phyloP scores from a whole-genome alignment of 371 early-diverging fungal species.

The Mortierella sp. region DNA sequence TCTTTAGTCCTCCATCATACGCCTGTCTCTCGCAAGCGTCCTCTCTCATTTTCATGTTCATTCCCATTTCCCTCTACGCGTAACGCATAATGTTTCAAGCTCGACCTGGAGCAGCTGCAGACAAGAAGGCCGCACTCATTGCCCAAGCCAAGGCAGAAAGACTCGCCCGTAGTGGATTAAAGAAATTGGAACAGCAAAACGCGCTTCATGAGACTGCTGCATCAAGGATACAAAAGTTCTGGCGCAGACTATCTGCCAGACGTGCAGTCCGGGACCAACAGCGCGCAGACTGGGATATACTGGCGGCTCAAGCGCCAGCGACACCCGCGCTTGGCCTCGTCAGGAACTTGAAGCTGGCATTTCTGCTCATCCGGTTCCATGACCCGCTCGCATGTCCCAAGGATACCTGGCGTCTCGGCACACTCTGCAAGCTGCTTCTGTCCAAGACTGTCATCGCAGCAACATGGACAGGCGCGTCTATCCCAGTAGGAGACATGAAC shows the following conservation, averaged over 20 bases:
- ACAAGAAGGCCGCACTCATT: slow-evolving; percentile 48
- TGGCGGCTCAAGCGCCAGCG: slow-evolving; percentile 9
- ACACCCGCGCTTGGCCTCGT: slow-evolving; percentile 41
- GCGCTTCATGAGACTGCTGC: slow-evolving; percentile 25
- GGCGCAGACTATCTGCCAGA: slow-evolving; percentile 10
- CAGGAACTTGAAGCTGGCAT: slow-evolving; percentile 35
- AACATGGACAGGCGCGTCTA: background rate
- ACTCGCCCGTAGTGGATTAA: slow-evolving; percentile 37
- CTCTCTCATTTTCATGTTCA: background rate
- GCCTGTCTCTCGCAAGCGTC: no score
- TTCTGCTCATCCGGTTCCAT: slow-evolving; percentile 24
- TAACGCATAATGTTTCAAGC: slow-evolving; percentile 28
- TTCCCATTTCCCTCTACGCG: background rate
- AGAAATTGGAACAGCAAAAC: slow-evolving; percentile 20
- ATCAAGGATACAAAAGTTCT: slow-evolving; percentile 26
- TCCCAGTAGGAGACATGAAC: slow-evolving; percentile 2
- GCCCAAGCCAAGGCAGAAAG: slow-evolving; percentile 54
- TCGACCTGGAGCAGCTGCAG: slow-evolving; percentile 26
- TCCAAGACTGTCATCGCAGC: slow-evolving; percentile 33
- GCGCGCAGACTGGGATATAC: slow-evolving; percentile 43
- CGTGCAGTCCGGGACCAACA: slow-evolving; percentile 10
- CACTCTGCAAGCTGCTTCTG: slow-evolving; percentile 37
- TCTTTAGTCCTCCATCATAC: background rate
- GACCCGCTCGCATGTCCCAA: slow-evolving; percentile 11
- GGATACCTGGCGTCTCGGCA: slow-evolving; percentile 30